phyloP scores from a whole-genome alignment of 306 rosid genomes.

The Quercus robur region DNA sequence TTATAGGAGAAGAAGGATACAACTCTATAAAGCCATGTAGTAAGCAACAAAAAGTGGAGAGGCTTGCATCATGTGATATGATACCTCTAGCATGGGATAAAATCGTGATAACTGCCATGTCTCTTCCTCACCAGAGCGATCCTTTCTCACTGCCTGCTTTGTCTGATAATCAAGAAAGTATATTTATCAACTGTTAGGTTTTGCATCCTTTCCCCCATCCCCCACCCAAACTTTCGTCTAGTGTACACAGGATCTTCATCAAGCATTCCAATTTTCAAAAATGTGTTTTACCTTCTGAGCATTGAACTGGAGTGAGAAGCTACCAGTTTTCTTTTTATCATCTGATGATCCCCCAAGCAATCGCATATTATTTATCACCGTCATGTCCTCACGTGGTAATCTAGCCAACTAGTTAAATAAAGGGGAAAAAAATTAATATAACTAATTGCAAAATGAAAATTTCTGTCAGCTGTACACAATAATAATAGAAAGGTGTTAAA shows the following conservation, averaged over 20 bases:
- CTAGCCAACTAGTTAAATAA: slow-evolving; percentile 65
- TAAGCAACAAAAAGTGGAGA: slow-evolving; percentile 2
- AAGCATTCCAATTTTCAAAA: slow-evolving; percentile 9
- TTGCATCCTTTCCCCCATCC: background rate
- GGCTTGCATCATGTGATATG: slow-evolving; percentile 6
- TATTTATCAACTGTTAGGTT: background rate
- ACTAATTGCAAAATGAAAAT: background rate
- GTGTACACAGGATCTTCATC: slow-evolving; percentile 3
- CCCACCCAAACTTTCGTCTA: background rate
- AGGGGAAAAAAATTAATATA: slow-evolving; percentile 8
- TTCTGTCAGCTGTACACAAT: slow-evolving; percentile 7
- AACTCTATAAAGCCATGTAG: background rate
- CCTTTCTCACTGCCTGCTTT: slow-evolving; percentile 74
- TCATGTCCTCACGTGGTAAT: slow-evolving; percentile 81
- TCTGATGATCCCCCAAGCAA: slow-evolving; percentile 54
- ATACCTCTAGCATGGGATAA: slow-evolving; percentile 88
- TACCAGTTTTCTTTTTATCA: slow-evolving; percentile 35
- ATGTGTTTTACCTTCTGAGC: slow-evolving; percentile 58
- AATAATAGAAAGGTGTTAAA: background rate
- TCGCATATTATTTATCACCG: slow-evolving; percentile 74
- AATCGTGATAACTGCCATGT: slow-evolving; percentile 87
- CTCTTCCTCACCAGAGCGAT: slow-evolving; percentile 75
- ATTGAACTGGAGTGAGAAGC: slow-evolving; percentile 84
- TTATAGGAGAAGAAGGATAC: background rate
- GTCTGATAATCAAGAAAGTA: slow-evolving; percentile 44